These are phyloP conservation scores for Hygrophoropsis aurantiaca DNA, from an alignment of 768 basidiomycete species.

Conservation along the genomic window DNA sequence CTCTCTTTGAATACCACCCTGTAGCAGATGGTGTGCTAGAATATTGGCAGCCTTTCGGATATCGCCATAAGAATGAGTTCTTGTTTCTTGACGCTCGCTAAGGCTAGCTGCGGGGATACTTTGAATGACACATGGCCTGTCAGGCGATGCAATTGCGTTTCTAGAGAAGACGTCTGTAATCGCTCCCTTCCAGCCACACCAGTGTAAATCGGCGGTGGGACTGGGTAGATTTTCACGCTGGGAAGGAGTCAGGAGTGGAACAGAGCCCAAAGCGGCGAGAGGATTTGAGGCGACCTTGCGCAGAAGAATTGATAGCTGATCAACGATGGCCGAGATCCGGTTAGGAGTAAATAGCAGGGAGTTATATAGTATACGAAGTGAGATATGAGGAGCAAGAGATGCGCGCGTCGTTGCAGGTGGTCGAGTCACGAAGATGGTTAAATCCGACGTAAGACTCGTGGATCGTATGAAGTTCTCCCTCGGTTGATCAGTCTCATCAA, in stretches of 20 bases:
- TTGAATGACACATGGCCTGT: conserved; percentile 89
- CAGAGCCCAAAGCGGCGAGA: conserved; percentile 67
- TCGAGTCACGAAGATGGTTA: conserved; percentile 85
- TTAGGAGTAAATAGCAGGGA: conserved; percentile 84
- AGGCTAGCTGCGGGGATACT: conserved; percentile 45
- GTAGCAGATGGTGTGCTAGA: conserved; percentile 85
- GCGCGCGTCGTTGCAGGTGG: conserved; percentile 66
- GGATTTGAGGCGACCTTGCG: conserved; percentile 70
- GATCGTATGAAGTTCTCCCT: conserved; percentile 74
- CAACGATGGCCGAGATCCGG: conserved; percentile 76
- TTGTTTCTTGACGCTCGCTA: conserved; percentile 47
- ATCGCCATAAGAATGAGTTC: conserved; percentile 72
- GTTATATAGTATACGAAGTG: conserved; percentile 89
- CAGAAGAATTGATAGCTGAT: conserved; percentile 81
- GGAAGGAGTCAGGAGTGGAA: conserved; percentile 72
- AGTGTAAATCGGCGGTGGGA: conserved; percentile 85
- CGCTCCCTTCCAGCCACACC: conserved; percentile 97
- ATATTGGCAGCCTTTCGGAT: conserved; percentile 87
- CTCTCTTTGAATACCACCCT: conserved; percentile 83
- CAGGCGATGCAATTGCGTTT: conserved; percentile 80
- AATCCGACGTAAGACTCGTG: conserved; percentile 86
- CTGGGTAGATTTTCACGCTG: conserved; percentile 76
- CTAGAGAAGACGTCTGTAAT: conserved; percentile 93
- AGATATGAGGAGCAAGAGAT: conserved; percentile 71
- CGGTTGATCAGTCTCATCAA: conserved; percentile 82